These are phyloP conservation scores for Boletellus sp. DNA, from an alignment of 1,284 basidiomycete genomes.

Conservation along the genomic window DNA sequence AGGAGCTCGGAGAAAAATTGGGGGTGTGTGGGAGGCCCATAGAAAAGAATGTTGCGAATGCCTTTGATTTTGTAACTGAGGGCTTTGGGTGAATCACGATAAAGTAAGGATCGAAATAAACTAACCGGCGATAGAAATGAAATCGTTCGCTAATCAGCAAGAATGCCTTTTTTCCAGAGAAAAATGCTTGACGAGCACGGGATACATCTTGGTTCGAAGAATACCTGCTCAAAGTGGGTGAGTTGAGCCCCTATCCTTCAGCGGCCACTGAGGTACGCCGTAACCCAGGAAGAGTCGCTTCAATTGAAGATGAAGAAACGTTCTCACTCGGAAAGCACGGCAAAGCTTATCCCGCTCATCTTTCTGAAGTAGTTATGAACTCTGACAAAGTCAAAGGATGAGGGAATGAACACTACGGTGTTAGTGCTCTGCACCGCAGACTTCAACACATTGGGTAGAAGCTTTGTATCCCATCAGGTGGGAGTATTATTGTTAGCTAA, in stretches of 20 bases:
- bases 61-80: conserved; percentile 86
- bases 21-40: conserved; percentile 85
- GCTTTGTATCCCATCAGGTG: conserved; percentile 37
- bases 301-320: neutral
- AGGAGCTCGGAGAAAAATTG: conserved; percentile 90
- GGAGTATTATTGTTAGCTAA: neutral
- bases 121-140: conserved; percentile 90
- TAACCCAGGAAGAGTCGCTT: neutral
- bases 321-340: conserved; percentile 84
- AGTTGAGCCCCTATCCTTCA: neutral
- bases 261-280: neutral
- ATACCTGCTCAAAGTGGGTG: conserved; percentile 56
- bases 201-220: conserved; percentile 92
- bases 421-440: conserved; percentile 90
- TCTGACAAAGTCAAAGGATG: conserved; percentile 95
- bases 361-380: conserved; percentile 86
- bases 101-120: conserved; percentile 3
- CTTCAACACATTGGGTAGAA: conserved; percentile 78
- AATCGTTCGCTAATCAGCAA: conserved; percentile 93
- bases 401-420: conserved; percentile 87
- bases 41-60: conserved; percentile 90
- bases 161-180: conserved; percentile 83
- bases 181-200: conserved; percentile 90
- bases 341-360: conserved; percentile 63
- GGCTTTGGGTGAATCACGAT: conserved; percentile 1